phyloP scores from a whole-genome alignment of 345 rosid species.

The Dipteronia sinensis region DNA sequence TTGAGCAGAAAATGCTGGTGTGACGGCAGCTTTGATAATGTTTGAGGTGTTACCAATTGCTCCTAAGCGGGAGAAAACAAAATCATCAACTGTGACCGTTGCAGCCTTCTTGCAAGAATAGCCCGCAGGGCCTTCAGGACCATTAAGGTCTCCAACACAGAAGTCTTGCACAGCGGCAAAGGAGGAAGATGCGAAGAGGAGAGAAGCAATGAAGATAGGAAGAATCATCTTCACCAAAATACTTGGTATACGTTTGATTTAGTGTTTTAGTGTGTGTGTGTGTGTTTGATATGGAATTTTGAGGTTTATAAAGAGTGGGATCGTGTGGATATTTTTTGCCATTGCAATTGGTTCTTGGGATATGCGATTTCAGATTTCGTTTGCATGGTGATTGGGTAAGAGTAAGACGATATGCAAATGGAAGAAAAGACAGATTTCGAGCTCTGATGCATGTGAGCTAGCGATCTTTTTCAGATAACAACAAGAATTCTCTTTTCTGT shows the following conservation, averaged over 20 bases:
- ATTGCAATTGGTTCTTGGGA: neutral
- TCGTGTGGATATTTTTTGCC: slow-evolving; percentile 1
- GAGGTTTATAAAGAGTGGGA: slow-evolving; percentile 27
- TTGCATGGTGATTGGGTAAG: slow-evolving; percentile 7
- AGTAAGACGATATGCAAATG: neutral
- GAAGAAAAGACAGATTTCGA: slow-evolving; percentile 24
- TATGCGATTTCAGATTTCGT: slow-evolving; percentile 15
- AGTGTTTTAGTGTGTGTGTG: neutral
- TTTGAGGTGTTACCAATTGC: slow-evolving; percentile 60
- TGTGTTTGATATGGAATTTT: neutral
- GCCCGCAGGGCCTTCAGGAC: slow-evolving; percentile 67
- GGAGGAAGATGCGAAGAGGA: slow-evolving; percentile 46
- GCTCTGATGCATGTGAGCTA: slow-evolving; percentile 25
- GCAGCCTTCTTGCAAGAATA: slow-evolving; percentile 62
- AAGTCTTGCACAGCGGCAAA: slow-evolving; percentile 67
- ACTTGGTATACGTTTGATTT: neutral
- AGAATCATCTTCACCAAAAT: slow-evolving; percentile 38
- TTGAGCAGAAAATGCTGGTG: slow-evolving; percentile 60
- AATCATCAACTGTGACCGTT: slow-evolving; percentile 59
- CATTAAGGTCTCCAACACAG: slow-evolving; percentile 64
- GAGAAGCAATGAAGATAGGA: slow-evolving; percentile 38
- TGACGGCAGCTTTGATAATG: slow-evolving; percentile 77
- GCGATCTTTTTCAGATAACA: slow-evolving; percentile 7
- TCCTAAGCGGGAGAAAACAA: slow-evolving; percentile 62
- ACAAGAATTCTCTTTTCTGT: slow-evolving; percentile 39